Conservation (phyloP, 805 yeast genomes). For the Isabelozyma rhagii region DNA sequence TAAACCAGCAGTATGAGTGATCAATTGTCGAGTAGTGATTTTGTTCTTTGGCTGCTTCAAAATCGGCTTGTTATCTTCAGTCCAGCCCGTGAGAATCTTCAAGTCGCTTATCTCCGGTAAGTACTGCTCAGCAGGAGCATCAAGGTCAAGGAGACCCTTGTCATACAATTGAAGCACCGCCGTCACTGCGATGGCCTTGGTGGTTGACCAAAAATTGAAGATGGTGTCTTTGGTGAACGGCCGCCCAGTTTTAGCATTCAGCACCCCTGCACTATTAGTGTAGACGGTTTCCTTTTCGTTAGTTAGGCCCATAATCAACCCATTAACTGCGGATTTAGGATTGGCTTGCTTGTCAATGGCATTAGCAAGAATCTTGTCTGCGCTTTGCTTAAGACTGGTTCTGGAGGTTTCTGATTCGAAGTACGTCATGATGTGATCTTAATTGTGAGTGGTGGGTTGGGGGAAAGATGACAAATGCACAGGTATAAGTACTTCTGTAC, state of each 20-base stretch:
- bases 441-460: no score
- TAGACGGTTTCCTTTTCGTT: slow-evolving; percentile 8
- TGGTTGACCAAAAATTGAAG: slow-evolving; percentile 28
- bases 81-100: slow-evolving; percentile 14
- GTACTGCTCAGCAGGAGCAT: slow-evolving; percentile 24
- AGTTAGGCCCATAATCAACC: slow-evolving; percentile 13
- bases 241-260: neutral
- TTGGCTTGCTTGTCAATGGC: slow-evolving; percentile 1
- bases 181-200: slow-evolving; percentile 25
- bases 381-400: neutral
- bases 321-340: slow-evolving; percentile 4
- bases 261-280: slow-evolving; percentile 8
- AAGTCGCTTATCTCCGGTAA: slow-evolving; percentile 25
- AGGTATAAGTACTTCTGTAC: no score
- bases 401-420: neutral
- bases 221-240: slow-evolving; percentile 3
- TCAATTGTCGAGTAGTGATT: slow-evolving; percentile 30
- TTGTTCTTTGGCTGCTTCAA: slow-evolving; percentile 19
- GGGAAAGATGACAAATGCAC: no score
- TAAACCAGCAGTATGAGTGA: slow-evolving; percentile 39
- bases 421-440: neutral
- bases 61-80: slow-evolving; percentile 11
- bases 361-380: neutral
- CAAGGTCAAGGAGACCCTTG: slow-evolving; percentile 24
- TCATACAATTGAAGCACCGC: slow-evolving; percentile 31